A percentile compares a stretch with the other conserved stretches of the same genome.
Evolutionary conservation across 2,329 filamentous ascomycete species (phyloP).

Genomic region (Curvularia eragrostidis): DNA sequence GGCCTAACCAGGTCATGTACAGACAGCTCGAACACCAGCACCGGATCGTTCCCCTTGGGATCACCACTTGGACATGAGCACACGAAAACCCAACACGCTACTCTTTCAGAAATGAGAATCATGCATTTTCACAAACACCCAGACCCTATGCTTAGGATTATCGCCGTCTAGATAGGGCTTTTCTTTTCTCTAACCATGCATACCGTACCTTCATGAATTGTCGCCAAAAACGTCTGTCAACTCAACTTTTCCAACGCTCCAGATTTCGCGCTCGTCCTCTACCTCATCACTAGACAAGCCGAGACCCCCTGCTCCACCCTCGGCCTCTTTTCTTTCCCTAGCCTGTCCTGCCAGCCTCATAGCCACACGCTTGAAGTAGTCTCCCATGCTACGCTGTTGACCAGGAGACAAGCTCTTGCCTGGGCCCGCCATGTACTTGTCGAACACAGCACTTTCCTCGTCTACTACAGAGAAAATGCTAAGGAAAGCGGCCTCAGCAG

Average conservation of each 20-base stretch:
- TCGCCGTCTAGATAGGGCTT: slow-evolving; percentile 2
- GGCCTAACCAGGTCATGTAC: slow-evolving; percentile 1
- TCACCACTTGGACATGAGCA: not conserved
- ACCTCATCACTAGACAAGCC: slow-evolving; percentile 88
- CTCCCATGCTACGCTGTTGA: slow-evolving; percentile 86
- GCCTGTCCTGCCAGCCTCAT: slow-evolving; percentile 84
- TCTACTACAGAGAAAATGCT: slow-evolving; percentile 89
- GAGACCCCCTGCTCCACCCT: slow-evolving; percentile 84
- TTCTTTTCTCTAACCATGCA: slow-evolving; percentile 9
- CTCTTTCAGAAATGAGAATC: slow-evolving; percentile 9
- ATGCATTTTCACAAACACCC: not conserved
- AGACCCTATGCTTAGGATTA: slow-evolving; percentile 8
- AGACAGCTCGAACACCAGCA: not conserved
- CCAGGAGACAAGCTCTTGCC: slow-evolving; percentile 70
- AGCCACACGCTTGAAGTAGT: slow-evolving; percentile 96
- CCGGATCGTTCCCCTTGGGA: not conserved
- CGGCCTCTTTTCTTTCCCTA: slow-evolving; percentile 86
- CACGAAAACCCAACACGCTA: not conserved
- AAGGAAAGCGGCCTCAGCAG: slow-evolving; percentile 93
- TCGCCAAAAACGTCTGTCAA: slow-evolving; percentile 63
- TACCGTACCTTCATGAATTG: slow-evolving; percentile 10
- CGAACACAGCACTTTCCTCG: slow-evolving; percentile 83
- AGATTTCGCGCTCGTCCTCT: slow-evolving; percentile 94
- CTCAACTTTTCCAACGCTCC: slow-evolving; percentile 92
- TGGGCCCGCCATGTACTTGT: slow-evolving; percentile 81